These are phyloP conservation scores for Beauveria sp. DNA, from an alignment of 2,329 filamentous ascomycete genomes.

Conservation along the genomic window DNA sequence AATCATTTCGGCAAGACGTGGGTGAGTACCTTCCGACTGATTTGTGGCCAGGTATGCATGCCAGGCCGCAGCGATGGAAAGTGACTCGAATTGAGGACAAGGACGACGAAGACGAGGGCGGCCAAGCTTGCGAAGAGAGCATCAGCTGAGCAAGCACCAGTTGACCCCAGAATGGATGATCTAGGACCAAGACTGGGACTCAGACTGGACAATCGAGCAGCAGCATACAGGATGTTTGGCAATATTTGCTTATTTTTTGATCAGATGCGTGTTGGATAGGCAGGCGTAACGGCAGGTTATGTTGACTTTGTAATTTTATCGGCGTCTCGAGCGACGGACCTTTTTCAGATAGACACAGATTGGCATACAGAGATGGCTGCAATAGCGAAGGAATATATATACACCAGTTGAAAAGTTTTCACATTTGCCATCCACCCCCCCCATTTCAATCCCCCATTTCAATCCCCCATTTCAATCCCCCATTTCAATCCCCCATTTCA, in stretches of 20 bases:
- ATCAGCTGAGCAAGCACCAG: neutral
- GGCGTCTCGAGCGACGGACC: neutral
- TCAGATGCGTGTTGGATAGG: neutral
- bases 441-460: no score
- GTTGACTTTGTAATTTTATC: neutral
- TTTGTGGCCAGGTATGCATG: constrained; percentile 72
- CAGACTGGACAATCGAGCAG: neutral
- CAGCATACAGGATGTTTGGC: neutral
- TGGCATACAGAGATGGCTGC: constrained; percentile 3
- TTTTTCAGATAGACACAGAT: constrained; percentile 5
- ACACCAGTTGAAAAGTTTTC: neutral
- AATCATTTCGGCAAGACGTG: constrained; percentile 72
- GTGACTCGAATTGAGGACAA: constrained; percentile 31
- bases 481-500: no score
- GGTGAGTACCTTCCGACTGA: constrained; percentile 83
- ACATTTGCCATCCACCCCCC: no score
- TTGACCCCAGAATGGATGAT: neutral
- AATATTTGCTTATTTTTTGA: neutral
- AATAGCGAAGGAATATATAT: neutral
- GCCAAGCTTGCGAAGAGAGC: neutral
- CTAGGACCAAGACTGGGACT: neutral
- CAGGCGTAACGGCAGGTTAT: neutral
- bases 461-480: no score
- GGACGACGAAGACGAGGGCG: constrained; percentile 9
- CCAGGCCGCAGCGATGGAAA: constrained; percentile 46